Base-by-base conservation (phyloP, 2,329 filamentous ascomycete species). In the Cladorrhinum sp. region DNA sequence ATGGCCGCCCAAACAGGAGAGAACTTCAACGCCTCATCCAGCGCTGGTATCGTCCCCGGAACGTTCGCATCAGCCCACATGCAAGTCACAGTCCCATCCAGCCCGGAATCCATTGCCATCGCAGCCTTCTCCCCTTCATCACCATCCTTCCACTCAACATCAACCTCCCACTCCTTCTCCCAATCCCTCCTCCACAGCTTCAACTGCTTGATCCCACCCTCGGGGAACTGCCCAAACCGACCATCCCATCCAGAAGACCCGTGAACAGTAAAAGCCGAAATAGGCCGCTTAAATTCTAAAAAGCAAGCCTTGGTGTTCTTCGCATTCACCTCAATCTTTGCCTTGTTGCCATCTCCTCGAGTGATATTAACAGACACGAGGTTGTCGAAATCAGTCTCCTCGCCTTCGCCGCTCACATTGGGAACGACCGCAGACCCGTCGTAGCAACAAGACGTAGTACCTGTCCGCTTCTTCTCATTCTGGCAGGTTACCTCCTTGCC, bases 31-130 rank as follows among this genome's bases (percentile, higher is more conserved):
- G 91, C 80, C 75, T 98, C 93, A 67, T 95, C 89, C 56, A 94
- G 83, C 0, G 93, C 93, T 0, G 94, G 93, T 53, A 98, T 92
- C 1, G 81, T 80, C 2, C 85, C 88, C 2, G 76, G 74, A 36
- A 78, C 76, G 70, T 97, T 97, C 50, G 85, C 87, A 76, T 99
- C 95, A 69, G 89, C 92, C 92, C 93, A 98, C 30, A 90, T 79
- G 74, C 95, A 98, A 16, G 88, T 81, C 1, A 93, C 86, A 33
- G 78, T 82, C 1, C 92, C 90, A 65, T 80, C 81, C 33, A 92
- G 71, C 1, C 55, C 72, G 57, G 30, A 62, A 69, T 18, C 74
- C 73, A 62, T 74, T 68, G 14, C 73, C 74, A 28, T 9, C 9
- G 26, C 26, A 28, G 26, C 26, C 4, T 28, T 28, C 4, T 28